Conservation (phyloP, 2,329 filamentous ascomycete genomes). For the Fusarium nurragi region DNA sequence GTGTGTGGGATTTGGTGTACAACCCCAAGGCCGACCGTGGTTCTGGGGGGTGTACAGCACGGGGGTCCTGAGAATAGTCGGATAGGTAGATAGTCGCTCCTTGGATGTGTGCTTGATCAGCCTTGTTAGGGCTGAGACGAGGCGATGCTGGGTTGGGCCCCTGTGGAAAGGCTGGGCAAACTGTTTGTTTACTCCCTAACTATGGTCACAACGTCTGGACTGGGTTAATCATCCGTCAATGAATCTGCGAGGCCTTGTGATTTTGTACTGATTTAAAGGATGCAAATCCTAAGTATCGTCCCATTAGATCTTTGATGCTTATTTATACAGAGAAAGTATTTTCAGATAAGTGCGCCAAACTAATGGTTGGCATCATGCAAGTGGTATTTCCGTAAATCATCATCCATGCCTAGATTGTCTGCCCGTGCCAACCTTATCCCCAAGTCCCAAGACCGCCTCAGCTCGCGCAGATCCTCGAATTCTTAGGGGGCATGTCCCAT, state of each 20-base stretch:
- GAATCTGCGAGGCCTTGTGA: background rate
- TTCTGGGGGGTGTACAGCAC: conserved; percentile 33
- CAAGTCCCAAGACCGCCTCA: background rate
- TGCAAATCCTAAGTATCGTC: background rate
- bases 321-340: background rate
- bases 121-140: background rate
- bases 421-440: background rate
- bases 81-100: background rate
- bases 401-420: background rate
- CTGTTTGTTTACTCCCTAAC: background rate
- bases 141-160: background rate
- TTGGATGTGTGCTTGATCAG: background rate
- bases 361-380: background rate
- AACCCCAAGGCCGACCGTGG: conserved; percentile 41
- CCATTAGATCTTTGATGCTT: background rate
- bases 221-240: background rate
- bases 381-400: conserved; percentile 6
- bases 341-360: background rate
- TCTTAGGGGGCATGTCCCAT: background rate
- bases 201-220: background rate
- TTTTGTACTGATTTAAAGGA: background rate
- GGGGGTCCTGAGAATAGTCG: conserved; percentile 28
- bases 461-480: background rate
- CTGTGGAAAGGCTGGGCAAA: too few relatives aligned
- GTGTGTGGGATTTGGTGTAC: conserved; percentile 44